phyloP scores from a whole-genome alignment of 345 rosid genomes.

The Schrenkiella parvula region DNA sequence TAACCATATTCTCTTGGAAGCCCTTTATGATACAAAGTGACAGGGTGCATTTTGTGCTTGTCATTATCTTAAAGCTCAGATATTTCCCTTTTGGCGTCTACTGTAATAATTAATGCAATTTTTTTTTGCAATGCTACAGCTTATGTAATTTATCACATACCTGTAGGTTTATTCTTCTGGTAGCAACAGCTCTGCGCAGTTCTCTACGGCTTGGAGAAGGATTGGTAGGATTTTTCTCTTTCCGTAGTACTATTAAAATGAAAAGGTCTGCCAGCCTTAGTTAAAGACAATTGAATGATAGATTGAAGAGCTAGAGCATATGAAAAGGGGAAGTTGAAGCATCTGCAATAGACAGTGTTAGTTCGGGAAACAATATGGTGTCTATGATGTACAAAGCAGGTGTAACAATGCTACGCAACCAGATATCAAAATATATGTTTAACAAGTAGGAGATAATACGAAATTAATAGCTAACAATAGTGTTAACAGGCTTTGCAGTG shows the following conservation, averaged over 20 bases:
- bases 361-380: slow-evolving; percentile 5
- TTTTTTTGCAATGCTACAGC: slow-evolving; percentile 5
- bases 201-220: slow-evolving; percentile 52
- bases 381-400: background rate
- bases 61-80: background rate
- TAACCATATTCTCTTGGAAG: background rate
- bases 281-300: background rate
- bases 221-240: slow-evolving; percentile 44
- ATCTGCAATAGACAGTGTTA: background rate
- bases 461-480: background rate
- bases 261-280: background rate
- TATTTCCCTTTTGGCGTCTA: background rate
- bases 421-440: background rate
- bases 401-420: background rate
- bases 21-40: background rate
- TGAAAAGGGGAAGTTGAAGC: background rate
- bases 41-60: background rate
- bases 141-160: background rate
- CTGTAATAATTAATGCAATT: background rate
- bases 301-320: slow-evolving; percentile 12
- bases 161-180: slow-evolving; percentile 67
- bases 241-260: slow-evolving; percentile 1
- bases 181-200: slow-evolving; percentile 62
- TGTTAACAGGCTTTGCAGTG: background rate
- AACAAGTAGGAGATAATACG: background rate